Conservation (phyloP, 2,329 filamentous ascomycete species). For the Pestalotiopsis fici region DNA sequence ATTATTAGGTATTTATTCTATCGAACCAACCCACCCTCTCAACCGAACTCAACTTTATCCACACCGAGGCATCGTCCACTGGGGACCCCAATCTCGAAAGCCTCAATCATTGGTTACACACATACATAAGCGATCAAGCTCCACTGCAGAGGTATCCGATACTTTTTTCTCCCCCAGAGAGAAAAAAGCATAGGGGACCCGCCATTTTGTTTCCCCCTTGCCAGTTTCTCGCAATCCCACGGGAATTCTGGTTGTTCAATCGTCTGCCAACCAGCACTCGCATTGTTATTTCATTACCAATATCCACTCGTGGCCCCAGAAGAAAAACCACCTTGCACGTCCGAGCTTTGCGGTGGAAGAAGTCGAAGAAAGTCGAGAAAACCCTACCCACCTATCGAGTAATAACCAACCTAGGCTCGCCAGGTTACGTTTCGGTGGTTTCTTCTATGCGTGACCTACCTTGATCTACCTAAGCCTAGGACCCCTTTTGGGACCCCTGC, state of each 20-base stretch:
- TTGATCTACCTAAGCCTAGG: neutral
- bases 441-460: neutral
- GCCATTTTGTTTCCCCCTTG: neutral
- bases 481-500: neutral
- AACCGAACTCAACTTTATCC: neutral
- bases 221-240: neutral
- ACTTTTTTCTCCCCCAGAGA: neutral
- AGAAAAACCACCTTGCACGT: neutral
- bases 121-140: slow-evolving; percentile 8
- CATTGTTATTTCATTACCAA: neutral
- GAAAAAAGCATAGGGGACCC: neutral
- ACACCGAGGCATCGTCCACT: slow-evolving; percentile 1
- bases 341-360: neutral
- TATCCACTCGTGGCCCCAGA: neutral
- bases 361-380: neutral
- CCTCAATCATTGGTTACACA: slow-evolving; percentile 6
- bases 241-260: neutral
- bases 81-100: neutral
- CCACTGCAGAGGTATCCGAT: slow-evolving; percentile 8
- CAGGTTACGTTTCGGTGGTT: neutral
- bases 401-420: neutral
- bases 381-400: neutral
- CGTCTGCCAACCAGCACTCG: neutral
- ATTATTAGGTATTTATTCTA: neutral
- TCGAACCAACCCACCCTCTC: neutral